These are phyloP conservation scores for Metschnikowia reukaufii DNA, from an alignment of 805 yeast species.

Conservation along the genomic window DNA sequence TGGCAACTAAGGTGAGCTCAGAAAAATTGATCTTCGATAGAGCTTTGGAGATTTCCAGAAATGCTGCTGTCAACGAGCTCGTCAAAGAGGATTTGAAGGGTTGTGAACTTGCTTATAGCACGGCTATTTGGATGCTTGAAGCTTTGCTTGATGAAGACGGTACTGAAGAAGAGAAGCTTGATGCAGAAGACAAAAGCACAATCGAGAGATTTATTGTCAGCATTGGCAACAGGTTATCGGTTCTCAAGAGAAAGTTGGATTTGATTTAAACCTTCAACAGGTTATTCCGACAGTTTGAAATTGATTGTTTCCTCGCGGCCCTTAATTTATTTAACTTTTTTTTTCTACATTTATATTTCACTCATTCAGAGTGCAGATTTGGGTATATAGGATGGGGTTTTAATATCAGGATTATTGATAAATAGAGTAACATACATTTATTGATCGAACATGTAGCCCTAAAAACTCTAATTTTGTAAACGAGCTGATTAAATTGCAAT, in stretches of 20 bases:
- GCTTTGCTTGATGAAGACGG: constrained; percentile 61
- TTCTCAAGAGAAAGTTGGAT: constrained; percentile 59
- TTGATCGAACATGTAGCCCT: neutral
- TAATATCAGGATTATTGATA: constrained; percentile 7
- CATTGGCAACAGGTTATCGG: constrained; percentile 76
- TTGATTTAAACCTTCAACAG: constrained; percentile 10
- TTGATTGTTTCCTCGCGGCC: constrained; percentile 9
- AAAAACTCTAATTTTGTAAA: too few relatives aligned
- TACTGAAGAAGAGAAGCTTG: constrained; percentile 47
- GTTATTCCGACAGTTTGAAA: constrained; percentile 2
- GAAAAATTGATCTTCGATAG: constrained; percentile 89
- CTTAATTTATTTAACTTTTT: constrained; percentile 5
- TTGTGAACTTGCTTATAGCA: constrained; percentile 86
- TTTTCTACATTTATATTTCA: constrained; percentile 7
- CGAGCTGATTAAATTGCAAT: too few relatives aligned
- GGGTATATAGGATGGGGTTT: constrained; percentile 12
- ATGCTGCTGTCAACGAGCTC: constrained; percentile 87
- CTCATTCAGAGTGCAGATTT: constrained; percentile 4
- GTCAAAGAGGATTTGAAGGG: constrained; percentile 68
- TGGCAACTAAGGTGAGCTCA: constrained; percentile 48
- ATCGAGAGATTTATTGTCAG: constrained; percentile 80
- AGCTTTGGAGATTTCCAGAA: constrained; percentile 88
- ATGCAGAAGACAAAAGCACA: constrained; percentile 68
- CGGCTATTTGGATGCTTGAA: constrained; percentile 94
- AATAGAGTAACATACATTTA: neutral